phyloP scores from a whole-genome alignment of 108 stramenopile genomes.

The Schizochytrium sp. region DNA sequence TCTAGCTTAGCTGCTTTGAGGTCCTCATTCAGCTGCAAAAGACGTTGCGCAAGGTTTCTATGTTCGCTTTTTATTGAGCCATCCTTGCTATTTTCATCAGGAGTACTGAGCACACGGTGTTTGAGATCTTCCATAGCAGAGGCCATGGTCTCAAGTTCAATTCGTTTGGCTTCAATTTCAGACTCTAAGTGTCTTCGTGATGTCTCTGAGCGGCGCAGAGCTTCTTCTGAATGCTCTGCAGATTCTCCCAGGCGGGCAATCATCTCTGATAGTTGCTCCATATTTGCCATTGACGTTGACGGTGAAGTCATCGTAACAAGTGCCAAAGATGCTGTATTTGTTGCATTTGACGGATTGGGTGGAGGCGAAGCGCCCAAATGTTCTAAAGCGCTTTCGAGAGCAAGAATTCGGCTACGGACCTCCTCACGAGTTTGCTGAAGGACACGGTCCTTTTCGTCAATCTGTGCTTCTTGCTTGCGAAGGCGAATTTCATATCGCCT shows the following conservation, averaged over 20 bases:
- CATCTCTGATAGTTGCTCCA: constrained; percentile 57
- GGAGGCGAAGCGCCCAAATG: constrained; percentile 15
- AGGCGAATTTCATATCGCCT: constrained; percentile 68
- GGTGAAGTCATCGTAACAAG: not conserved
- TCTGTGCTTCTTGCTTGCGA: constrained; percentile 68
- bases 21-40: constrained; percentile 64
- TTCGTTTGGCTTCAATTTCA: constrained; percentile 57
- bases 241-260: constrained; percentile 48
- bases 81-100: not conserved
- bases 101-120: not conserved
- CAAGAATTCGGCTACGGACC: constrained; percentile 49
- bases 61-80: not conserved
- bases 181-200: constrained; percentile 50
- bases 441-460: constrained; percentile 72
- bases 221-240: constrained; percentile 63
- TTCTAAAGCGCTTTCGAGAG: constrained; percentile 57
- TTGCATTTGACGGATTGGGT: not conserved
- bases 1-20: constrained; percentile 58
- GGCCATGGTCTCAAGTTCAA: constrained; percentile 5
- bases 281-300: constrained; percentile 26
- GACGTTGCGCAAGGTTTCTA: constrained; percentile 61
- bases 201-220: constrained; percentile 57
- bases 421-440: constrained; percentile 64
- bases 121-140: constrained; percentile 61
- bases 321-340: not conserved